A percentile compares a stretch with the other conserved stretches of the same genome.
Conservation (phyloP, 768 basidiomycete species). For the Lactifluus volemus region DNA sequence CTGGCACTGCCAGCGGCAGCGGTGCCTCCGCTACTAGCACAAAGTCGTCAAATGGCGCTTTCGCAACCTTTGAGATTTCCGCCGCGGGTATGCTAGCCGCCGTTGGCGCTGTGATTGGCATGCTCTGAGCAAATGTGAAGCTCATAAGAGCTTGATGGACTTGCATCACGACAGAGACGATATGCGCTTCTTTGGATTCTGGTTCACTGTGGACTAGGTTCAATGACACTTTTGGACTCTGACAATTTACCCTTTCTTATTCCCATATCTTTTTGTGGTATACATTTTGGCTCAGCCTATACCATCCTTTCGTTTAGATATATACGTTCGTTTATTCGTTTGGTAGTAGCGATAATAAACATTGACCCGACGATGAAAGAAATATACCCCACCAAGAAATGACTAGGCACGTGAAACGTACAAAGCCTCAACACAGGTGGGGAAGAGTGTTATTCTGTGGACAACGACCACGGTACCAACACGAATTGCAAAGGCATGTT, state of each 20-base stretch:
- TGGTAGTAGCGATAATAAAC: not conserved
- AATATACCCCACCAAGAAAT: conserved; percentile 17
- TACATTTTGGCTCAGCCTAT: not conserved
- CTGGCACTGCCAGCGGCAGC: conserved; percentile 1
- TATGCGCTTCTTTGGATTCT: not conserved
- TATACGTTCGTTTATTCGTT: conserved; percentile 10
- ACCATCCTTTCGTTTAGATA: conserved; percentile 16
- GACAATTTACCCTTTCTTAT: not conserved
- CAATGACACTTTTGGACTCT: not conserved
- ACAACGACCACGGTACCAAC: conserved; percentile 16
- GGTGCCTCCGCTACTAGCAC: not conserved
- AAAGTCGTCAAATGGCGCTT: conserved; percentile 3
- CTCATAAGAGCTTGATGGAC: not conserved
- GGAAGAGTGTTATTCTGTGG: conserved; percentile 10
- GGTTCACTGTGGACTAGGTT: not conserved
- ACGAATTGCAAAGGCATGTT: conserved; percentile 8
- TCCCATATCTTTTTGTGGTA: not conserved
- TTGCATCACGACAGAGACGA: not conserved
- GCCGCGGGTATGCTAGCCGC: conserved; percentile 15
- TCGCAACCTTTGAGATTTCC: conserved; percentile 4
- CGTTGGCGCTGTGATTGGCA: conserved; percentile 14
- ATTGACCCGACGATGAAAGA: not conserved
- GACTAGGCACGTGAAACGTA: not conserved
- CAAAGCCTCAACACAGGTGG: conserved; percentile 16
- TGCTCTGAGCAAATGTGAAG: conserved; percentile 9